phyloP scores from a whole-genome alignment of 1,284 basidiomycete genomes.

The Rhodofomes roseus region DNA sequence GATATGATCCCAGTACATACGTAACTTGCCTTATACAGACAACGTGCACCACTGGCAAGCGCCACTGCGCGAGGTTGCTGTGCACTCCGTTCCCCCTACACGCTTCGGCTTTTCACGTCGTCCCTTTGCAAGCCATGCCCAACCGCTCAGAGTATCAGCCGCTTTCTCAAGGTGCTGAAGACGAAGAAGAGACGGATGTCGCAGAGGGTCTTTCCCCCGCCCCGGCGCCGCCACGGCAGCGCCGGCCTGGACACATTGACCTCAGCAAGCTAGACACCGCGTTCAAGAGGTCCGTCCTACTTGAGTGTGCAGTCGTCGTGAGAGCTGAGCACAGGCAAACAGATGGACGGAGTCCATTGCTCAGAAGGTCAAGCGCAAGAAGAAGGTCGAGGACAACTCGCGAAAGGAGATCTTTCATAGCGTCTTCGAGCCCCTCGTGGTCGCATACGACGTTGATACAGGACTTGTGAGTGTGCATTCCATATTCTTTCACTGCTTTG shows the following conservation, averaged over 20 bases:
- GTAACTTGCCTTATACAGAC: background rate
- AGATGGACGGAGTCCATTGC: conserved; percentile 86
- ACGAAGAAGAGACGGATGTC: conserved; percentile 45
- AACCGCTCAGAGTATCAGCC: conserved; percentile 63
- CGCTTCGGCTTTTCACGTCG: conserved; percentile 13
- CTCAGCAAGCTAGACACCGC: conserved; percentile 74
- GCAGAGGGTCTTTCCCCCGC: conserved; percentile 34
- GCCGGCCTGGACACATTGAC: conserved; percentile 66
- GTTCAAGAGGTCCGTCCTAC: conserved; percentile 61
- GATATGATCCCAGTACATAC: background rate
- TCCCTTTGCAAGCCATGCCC: conserved; percentile 33
- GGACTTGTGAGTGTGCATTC: conserved; percentile 34
- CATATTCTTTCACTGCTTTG: conserved; percentile 3
- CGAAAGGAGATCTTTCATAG: conserved; percentile 74
- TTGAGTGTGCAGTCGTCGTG: too few relatives aligned
- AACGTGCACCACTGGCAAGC: background rate
- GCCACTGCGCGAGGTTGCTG: conserved; percentile 1
- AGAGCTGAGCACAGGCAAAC: background rate
- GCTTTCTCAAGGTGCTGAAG: conserved; percentile 55
- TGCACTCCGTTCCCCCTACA: background rate
- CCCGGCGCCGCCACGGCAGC: conserved; percentile 36
- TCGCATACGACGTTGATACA: conserved; percentile 26
- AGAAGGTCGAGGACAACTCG: conserved; percentile 62
- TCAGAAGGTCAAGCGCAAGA: conserved; percentile 77
- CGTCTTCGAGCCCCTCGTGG: conserved; percentile 66